These are phyloP conservation scores for Elaphomyces granulatus DNA, from an alignment of 495 filamentous ascomycete species.

Conservation along the genomic window DNA sequence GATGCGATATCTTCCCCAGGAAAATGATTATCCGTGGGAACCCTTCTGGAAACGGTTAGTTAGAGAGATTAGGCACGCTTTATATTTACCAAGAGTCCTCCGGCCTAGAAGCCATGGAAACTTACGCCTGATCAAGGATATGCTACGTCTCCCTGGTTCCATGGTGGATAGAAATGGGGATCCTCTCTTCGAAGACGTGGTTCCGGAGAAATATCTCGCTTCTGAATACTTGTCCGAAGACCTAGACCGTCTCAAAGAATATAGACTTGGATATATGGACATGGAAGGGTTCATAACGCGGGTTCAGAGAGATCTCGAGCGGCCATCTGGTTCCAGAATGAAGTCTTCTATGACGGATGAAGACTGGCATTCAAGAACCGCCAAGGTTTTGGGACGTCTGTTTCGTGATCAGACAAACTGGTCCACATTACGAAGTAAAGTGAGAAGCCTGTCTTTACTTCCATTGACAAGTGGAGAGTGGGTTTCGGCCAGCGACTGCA, in stretches of 20 bases:
- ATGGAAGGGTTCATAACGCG: constrained; percentile 3
- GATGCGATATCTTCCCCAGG: not conserved
- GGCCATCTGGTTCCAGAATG: not conserved
- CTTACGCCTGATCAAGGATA: not conserved
- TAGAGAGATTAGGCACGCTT: constrained; percentile 3
- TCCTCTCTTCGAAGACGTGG: constrained; percentile 1
- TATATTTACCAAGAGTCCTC: not conserved
- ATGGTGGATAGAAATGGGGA: constrained; percentile 3
- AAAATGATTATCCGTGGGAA: constrained; percentile 3
- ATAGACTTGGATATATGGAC: constrained; percentile 6
- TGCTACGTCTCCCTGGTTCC: not conserved
- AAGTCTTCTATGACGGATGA: constrained; percentile 4
- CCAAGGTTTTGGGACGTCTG: not conserved
- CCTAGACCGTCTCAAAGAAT: constrained; percentile 1
- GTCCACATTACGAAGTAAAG: not conserved
- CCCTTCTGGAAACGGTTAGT: not conserved
- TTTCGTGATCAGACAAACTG: too few relatives aligned
- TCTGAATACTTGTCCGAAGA: constrained; percentile 6
- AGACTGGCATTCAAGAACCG: not conserved
- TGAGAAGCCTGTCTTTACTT: not conserved
- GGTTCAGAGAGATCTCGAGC: constrained; percentile 7
- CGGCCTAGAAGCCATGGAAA: not conserved
- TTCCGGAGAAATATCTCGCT: constrained; percentile 1
- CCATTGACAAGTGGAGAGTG: constrained; percentile 3
- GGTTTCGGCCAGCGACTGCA: constrained; percentile 2